Evolutionary conservation across 2,329 filamentous ascomycete genomes (phyloP), one percentile per base, ranked within the genome.

Genomic region (Xylariomycetidae sp.): DNA sequence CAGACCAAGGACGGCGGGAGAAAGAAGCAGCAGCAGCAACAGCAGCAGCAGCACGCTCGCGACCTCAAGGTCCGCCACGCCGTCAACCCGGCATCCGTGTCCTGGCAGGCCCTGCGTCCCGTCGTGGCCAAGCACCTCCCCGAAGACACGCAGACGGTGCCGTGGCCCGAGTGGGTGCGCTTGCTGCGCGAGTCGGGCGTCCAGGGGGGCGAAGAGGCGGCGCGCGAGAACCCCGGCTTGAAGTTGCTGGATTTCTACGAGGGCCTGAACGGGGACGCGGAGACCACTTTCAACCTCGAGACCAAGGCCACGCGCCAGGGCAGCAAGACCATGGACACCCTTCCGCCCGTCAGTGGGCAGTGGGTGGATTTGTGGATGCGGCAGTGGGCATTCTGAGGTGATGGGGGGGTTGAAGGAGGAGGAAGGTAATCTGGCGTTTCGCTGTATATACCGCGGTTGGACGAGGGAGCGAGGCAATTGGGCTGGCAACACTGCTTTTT

Each of bases 161-260:
- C 44, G 12, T 47, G 42, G 42, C 19, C 18, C 7, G 42, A 43
- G 26, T 47, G 44, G 44, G 44, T 47, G n/a, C 34, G 32, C 25
- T 40, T 38, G n/a, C 42, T 47, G 32, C 18, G 33, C 28, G 14
- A 30, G 32, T 25, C 42, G 37, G 29, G 41, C 42, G 12, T 34
- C 38, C 24, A 40, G 37, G 25, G 8, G n/a, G 17, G 16, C 28
- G 26, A n/a, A 2, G 22, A 13, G 10, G 26, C 30, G 12, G 43
- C 45, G 7, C 38, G 40, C 31, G 45, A 48, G n/a, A 32, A 44
- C 5, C 38, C 43, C 8, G 45, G 43, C 9, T 40, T 48, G 14
- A 48, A 48, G 34, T 35, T 48, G 2, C 43, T 46, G 14, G 43
- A 46, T n/a, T 48, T 48, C 34, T 48, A 48, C 38, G 42, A 43